Percentiles rank a stretch among this genome's conserved stretches.
Evolutionary conservation across 2,329 filamentous ascomycete species (phyloP).

Genomic region (Xylariaceae sp.): DNA sequence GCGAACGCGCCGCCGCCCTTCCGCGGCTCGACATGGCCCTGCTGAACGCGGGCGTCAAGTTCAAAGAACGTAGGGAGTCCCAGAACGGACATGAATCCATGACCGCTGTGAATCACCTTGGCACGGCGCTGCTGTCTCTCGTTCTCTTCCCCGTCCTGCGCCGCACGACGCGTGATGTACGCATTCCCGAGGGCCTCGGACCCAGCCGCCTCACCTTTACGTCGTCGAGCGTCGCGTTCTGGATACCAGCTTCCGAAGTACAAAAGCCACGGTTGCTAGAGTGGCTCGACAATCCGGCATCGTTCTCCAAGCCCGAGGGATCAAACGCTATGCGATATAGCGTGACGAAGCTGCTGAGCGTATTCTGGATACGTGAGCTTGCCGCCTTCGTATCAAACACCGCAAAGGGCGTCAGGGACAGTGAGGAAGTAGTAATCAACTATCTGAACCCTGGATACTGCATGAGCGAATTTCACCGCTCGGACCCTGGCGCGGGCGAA

Average conservation of each 20-base stretch:
- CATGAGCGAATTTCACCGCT: constrained; percentile 14
- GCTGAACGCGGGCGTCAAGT: constrained; percentile 18
- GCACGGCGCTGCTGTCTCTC: constrained; percentile 16
- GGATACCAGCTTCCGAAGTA: constrained; percentile 7
- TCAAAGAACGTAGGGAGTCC: constrained; percentile 1
- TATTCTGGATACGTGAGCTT: constrained; percentile 19
- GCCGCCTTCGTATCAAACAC: constrained; percentile 6
- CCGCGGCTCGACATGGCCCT: constrained; percentile 14
- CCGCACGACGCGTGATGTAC: constrained; percentile 3
- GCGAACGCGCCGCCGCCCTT: constrained; percentile 3
- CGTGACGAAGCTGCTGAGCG: constrained; percentile 13
- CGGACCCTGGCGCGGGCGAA: constrained; percentile 1
- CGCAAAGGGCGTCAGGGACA: too few species aligned
- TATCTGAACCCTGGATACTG: constrained; percentile 15
- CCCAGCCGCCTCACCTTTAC: constrained; percentile 10
- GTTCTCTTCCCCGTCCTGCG: constrained; percentile 10
- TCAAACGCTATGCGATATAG: constrained; percentile 10
- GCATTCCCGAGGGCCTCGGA: constrained; percentile 1
- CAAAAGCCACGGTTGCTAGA: constrained; percentile 9
- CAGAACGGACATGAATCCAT: constrained; percentile 12
- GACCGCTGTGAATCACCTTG: constrained; percentile 15
- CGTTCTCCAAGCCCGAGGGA: constrained; percentile 3
- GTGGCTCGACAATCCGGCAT: constrained; percentile 9
- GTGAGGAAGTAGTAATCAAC: constrained; percentile 7
- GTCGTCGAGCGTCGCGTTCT: constrained; percentile 13